Percentiles rank a stretch among this genome's conserved stretches.
Evolutionary conservation across 306 rosid species (phyloP).

Genomic region (Senna siamea): DNA sequence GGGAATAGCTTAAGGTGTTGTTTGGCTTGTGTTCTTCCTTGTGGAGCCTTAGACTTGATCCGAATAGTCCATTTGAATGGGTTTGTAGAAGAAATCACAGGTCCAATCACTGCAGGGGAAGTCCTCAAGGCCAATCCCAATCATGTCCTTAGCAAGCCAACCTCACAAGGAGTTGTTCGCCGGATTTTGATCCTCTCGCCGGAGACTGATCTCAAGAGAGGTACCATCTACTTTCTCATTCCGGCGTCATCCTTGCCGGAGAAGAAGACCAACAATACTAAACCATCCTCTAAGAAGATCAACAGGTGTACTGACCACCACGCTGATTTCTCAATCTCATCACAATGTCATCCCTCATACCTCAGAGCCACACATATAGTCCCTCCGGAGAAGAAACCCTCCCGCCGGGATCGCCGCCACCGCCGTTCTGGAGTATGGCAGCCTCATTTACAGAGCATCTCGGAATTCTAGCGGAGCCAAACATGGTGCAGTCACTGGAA

Average conservation of each 20-base stretch:
- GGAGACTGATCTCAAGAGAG: conserved; percentile 86
- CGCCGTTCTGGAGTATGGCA: conserved; percentile 53
- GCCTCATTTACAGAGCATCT: conserved; percentile 74
- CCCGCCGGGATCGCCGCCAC: conserved; percentile 61
- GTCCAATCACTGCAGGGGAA: conserved; percentile 76
- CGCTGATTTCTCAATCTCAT: neutral
- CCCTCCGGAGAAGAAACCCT: conserved; percentile 58
- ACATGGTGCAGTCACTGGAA: conserved; percentile 44
- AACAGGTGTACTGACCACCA: conserved; percentile 12
- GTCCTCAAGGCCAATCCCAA: conserved; percentile 77
- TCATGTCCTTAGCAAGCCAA: conserved; percentile 84
- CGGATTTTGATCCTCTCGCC: conserved; percentile 72
- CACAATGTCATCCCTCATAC: neutral
- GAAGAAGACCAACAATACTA: conserved; percentile 44
- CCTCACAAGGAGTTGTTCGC: conserved; percentile 72
- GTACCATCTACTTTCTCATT: conserved; percentile 85
- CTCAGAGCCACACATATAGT: neutral
- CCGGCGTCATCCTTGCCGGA: conserved; percentile 67
- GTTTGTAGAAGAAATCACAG: conserved; percentile 71
- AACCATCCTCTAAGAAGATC: conserved; percentile 44
- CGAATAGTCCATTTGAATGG: conserved; percentile 89
- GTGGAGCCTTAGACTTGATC: conserved; percentile 87
- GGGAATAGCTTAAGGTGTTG: conserved; percentile 91
- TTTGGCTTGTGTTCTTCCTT: conserved; percentile 92
- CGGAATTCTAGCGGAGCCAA: conserved; percentile 43